Evolutionary conservation across 768 basidiomycete species (phyloP).

Genomic region (Collybiopsis confluens): DNA sequence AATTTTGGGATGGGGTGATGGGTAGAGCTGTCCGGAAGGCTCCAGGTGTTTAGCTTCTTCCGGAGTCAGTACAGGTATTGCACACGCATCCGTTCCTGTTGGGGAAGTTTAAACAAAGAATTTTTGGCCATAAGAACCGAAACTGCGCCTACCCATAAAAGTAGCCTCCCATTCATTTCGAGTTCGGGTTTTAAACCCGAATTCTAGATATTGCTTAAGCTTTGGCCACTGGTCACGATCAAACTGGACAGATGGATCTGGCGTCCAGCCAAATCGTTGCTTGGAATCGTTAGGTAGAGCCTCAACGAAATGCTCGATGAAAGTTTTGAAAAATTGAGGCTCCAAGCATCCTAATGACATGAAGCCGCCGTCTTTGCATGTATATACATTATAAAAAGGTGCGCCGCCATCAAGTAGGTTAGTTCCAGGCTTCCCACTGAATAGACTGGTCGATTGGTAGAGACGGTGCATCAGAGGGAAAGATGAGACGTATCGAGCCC

Average conservation of each 20-base stretch:
- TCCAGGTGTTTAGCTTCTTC: conserved; percentile 51
- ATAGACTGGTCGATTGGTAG: conserved; percentile 16
- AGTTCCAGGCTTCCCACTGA: conserved; percentile 43
- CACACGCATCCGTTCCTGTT: conserved; percentile 69
- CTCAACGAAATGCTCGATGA: conserved; percentile 52
- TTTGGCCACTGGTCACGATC: conserved; percentile 53
- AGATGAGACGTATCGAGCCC: conserved; percentile 69
- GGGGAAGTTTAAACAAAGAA: not conserved
- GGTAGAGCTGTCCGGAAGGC: conserved; percentile 31
- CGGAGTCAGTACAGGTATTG: conserved; percentile 62
- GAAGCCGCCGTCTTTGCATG: conserved; percentile 66
- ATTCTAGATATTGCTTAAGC: conserved; percentile 50
- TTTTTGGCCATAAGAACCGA: not conserved
- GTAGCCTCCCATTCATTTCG: conserved; percentile 67
- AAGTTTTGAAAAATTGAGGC: conserved; percentile 63
- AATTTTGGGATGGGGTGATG: conserved; percentile 51
- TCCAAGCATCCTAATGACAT: conserved; percentile 79
- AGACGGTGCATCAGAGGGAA: conserved; percentile 54
- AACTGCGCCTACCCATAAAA: conserved; percentile 52
- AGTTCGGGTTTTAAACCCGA: conserved; percentile 55
- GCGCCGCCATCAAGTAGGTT: conserved; percentile 73
- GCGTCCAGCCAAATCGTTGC: conserved; percentile 50
- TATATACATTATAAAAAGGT: conserved; percentile 75
- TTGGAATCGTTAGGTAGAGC: conserved; percentile 45
- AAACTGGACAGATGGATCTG: conserved; percentile 40